Evolutionary conservation across 139 green algal genomes (phyloP), one percentile per base, ranked within the genome.

Genomic region (Bryopsis sp.): DNA sequence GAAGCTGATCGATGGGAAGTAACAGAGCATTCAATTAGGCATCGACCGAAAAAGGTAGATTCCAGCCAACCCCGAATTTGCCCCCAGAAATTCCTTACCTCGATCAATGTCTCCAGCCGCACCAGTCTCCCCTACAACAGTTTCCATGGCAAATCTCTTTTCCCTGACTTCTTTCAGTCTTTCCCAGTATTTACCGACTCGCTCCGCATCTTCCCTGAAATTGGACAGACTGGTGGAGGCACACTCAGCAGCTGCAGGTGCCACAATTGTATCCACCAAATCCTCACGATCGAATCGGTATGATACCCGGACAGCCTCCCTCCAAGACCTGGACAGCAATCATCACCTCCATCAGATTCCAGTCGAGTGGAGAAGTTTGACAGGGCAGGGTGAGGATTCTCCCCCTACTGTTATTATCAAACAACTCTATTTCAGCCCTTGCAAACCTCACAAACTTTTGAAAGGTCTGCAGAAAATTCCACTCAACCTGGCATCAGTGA

Each of bases 101-200:
- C n/a, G 7, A 6, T 1, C 34, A 24, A 1, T 29, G 1, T 7
- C 2, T 64, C 59, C 63, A 24, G 1, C 39, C 6, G 1, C 8
- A 32, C 59, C 68, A 54, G 54, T 65, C 38, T 47, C 75, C 54
- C 43, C 65, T 8, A 84, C 11, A 29, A 70, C 71, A 43, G 74
- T 81, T 46, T 78, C 73, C 86, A 92, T 79, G 1, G 80, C 76
- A 35, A 65, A 7, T 39, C 79, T 67, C 64, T 81, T 79, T 6
- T 48, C 47, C 0, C 79, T 76, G 2, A 97, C 78, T 60, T 92
- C 83, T 47, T 64, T 75, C 6, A 94, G 68, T 34, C 91, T 80
- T 2, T 77, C 71, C 6, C 66, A 64, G 74, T 97, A 96, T 78
- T 95, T 95, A 34, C 4, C 2, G 1, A 93, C 69, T 2, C 79